Evolutionary conservation across 1,139 yeast species (phyloP).

Genomic region (Candida freyschussii): DNA sequence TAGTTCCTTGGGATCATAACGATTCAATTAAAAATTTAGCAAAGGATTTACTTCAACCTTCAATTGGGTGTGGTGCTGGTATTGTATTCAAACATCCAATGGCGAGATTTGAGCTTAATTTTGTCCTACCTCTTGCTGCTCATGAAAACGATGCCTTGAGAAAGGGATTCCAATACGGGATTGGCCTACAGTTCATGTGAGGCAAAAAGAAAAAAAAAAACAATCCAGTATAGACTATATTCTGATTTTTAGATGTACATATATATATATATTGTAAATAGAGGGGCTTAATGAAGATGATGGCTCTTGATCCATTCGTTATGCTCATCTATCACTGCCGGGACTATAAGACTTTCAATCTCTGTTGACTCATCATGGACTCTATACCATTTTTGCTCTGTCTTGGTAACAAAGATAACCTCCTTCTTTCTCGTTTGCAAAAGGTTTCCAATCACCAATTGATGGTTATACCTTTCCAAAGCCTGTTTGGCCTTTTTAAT

Average conservation of each 20-base stretch:
- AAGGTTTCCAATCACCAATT: slow-evolving; percentile 89
- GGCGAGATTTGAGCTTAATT: slow-evolving; percentile 88
- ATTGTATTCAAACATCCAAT: slow-evolving; percentile 76
- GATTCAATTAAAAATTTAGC: slow-evolving; percentile 29
- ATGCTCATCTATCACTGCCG: slow-evolving; percentile 64
- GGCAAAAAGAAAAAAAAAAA: neutral
- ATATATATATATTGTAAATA: neutral
- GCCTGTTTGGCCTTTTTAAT: slow-evolving; percentile 76
- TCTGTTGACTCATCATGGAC: slow-evolving; percentile 42
- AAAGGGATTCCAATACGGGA: slow-evolving; percentile 91
- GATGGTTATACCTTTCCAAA: slow-evolving; percentile 80
- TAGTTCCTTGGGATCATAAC: slow-evolving; percentile 41
- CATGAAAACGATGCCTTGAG: slow-evolving; percentile 63
- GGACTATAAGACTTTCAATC: slow-evolving; percentile 75
- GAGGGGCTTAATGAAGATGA: neutral
- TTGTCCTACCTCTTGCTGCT: slow-evolving; percentile 69
- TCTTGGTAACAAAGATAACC: slow-evolving; percentile 75
- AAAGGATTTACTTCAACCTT: slow-evolving; percentile 32
- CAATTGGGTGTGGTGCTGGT: slow-evolving; percentile 70
- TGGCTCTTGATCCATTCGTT: slow-evolving; percentile 45
- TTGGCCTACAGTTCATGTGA: slow-evolving; percentile 79
- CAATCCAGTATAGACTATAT: no score
- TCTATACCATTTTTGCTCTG: slow-evolving; percentile 44
- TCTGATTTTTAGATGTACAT: slow-evolving; percentile 1
- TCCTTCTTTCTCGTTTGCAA: slow-evolving; percentile 84